phyloP scores from a whole-genome alignment of 2,329 filamentous ascomycete species.

The Alternaria hordeiaustralica region DNA sequence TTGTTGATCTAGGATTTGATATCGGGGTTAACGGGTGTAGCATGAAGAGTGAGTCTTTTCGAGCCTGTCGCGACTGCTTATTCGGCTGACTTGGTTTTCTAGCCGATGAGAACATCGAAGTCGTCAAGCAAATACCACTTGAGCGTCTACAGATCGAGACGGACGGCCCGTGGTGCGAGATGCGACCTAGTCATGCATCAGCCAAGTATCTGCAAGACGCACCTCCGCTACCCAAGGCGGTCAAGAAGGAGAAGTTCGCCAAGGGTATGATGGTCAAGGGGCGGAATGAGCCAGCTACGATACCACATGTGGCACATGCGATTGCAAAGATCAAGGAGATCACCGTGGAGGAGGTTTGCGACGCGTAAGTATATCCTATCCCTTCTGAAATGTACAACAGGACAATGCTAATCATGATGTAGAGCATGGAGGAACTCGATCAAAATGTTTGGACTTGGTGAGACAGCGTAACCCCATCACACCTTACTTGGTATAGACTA shows the following conservation, averaged over 20 bases:
- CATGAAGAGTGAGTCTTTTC: conserved; percentile 70
- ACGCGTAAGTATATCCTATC: conserved; percentile 63
- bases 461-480: conserved; percentile 18
- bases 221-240: conserved; percentile 75
- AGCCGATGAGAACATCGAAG: conserved; percentile 74
- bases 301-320: conserved; percentile 85
- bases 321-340: conserved; percentile 87
- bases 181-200: conserved; percentile 85
- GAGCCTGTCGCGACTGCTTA: too few relatives aligned
- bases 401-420: conserved; percentile 1
- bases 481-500: conserved; percentile 6
- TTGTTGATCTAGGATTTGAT: conserved; percentile 82
- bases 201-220: conserved; percentile 74
- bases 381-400: background rate
- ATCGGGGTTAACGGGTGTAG: conserved; percentile 97
- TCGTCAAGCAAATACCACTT: conserved; percentile 79
- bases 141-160: conserved; percentile 91
- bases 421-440: conserved; percentile 50
- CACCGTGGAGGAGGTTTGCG: conserved; percentile 79
- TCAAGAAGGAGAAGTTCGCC: conserved; percentile 96
- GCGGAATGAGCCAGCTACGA: conserved; percentile 89
- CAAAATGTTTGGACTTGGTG: conserved; percentile 50
- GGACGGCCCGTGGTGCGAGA: conserved; percentile 96
- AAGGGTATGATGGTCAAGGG: conserved; percentile 91
- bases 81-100: background rate